These are phyloP conservation scores for Prillingera fragicola DNA, from an alignment of 1,284 basidiomycete genomes.

Conservation along the genomic window DNA sequence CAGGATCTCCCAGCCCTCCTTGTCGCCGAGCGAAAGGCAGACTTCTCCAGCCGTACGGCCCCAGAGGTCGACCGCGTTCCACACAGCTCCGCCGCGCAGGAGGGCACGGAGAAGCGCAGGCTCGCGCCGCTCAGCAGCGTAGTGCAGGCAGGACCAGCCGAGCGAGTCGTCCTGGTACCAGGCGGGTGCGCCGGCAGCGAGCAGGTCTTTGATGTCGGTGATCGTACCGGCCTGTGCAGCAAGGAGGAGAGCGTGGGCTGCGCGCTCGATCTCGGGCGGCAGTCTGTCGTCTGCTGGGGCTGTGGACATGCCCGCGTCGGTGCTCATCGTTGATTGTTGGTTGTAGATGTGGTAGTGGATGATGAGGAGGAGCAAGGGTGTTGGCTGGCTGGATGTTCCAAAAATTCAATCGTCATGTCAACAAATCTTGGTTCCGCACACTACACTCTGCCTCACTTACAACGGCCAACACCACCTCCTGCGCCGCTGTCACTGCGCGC, in stretches of 20 bases:
- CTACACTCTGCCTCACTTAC: too few species aligned
- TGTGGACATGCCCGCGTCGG: neutral
- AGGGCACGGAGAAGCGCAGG: constrained; percentile 60
- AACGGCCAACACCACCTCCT: too few species aligned
- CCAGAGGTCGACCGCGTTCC: constrained; percentile 81
- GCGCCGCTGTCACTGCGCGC: too few species aligned
- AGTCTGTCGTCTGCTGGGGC: constrained; percentile 5
- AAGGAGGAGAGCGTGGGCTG: constrained; percentile 24
- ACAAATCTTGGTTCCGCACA: too few species aligned
- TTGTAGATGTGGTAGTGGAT: neutral
- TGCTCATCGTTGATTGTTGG: too few species aligned
- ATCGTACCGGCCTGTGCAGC: constrained; percentile 48
- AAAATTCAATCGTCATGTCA: too few species aligned
- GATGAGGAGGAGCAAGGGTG: neutral
- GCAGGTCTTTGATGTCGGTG: constrained; percentile 54
- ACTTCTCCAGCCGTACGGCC: constrained; percentile 82
- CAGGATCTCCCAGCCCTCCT: constrained; percentile 65
- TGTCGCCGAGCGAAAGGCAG: constrained; percentile 74
- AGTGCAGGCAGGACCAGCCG: constrained; percentile 79
- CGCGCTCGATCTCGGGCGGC: constrained; percentile 18
- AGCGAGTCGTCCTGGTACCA: constrained; percentile 86
- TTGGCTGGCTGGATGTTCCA: neutral
- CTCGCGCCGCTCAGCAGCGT: constrained; percentile 72
- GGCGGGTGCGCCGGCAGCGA: constrained; percentile 71
- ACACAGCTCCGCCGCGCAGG: constrained; percentile 76